Evolutionary conservation across 495 filamentous ascomycete genomes (phyloP), one percentile per base, ranked within the genome.

Genomic region (Hypoxylon lenormandii): DNA sequence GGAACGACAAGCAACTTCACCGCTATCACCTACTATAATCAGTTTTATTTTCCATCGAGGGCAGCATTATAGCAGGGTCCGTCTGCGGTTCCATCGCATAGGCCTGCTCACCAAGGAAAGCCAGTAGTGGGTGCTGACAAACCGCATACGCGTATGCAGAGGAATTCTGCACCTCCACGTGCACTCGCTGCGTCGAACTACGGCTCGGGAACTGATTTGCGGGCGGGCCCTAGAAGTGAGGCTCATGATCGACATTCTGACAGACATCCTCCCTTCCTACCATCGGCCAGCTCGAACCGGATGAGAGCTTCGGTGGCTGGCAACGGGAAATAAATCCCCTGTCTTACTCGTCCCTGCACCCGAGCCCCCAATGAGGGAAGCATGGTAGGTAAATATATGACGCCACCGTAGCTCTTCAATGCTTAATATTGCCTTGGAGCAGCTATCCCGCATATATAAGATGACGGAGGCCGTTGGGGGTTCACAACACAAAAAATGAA

Each of bases 21-120:
- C 42, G 23, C 28, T 72, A 72, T 72, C 69, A 72, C 69, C 69
- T 72, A 53, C 69, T 69, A 42, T 53, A 72, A 68, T 38, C 53
- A 64, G 69, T 60, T 60, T 54, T 37, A 21, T 52, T 37, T 53
- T 40, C 64, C 69, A 68, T 72, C 46, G 55, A 45, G 53, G 54
- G 64, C 69, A 71, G 53, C 69, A 64, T 60, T 3, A 58, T 36
- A 60, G 16, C 42, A 60, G 60, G 50, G 69, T 47, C 69, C 69
- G 69, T 61, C 64, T 72, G 58, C 49, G 43, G 69, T 72, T 72
- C 54, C 64, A 72, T 72, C 59, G 64, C 69, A 72, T 72, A 40
- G 42, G 49, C 52, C 45, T 69, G 15, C 63, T 60, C 46, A 45
- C 60, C 64, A 66, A 43, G 59, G 52, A 64, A 68, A 64, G 43